These are phyloP conservation scores for Amanita brunnescens DNA, from an alignment of 768 basidiomycete genomes.

Conservation along the genomic window DNA sequence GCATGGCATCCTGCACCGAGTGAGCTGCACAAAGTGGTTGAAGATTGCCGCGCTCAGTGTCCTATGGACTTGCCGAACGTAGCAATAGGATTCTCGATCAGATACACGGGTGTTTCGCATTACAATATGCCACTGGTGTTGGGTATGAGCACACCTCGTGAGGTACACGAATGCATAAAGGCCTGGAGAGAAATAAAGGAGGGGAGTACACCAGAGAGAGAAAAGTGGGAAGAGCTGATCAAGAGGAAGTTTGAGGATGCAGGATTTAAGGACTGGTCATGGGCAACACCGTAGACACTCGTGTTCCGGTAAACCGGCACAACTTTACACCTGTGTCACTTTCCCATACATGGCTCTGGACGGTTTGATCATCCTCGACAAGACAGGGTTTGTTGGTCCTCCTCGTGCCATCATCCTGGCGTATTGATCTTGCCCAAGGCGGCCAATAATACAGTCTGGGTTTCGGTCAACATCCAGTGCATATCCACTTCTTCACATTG, in stretches of 20 bases:
- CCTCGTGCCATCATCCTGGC: conserved; percentile 7
- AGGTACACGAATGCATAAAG: conserved; percentile 67
- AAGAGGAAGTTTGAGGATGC: conserved; percentile 35
- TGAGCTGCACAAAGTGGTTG: conserved; percentile 34
- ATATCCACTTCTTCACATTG: conserved; percentile 81
- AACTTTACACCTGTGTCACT: no score
- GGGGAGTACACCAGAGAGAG: conserved; percentile 24
- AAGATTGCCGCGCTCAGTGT: conserved; percentile 31
- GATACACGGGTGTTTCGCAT: conserved; percentile 30
- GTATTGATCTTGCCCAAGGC: conserved; percentile 28
- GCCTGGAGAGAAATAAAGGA: conserved; percentile 58
- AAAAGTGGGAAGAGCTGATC: conserved; percentile 36
- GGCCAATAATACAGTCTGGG: conserved; percentile 84
- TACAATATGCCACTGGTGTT: conserved; percentile 53
- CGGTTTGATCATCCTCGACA: conserved; percentile 74
- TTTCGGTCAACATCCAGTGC: conserved; percentile 71
- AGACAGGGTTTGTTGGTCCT: conserved; percentile 50
- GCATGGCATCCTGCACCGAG: conserved; percentile 73
- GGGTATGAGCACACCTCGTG: conserved; percentile 59
- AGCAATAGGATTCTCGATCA: conserved; percentile 67
- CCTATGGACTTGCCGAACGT: conserved; percentile 47
- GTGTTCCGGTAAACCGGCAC: no score
- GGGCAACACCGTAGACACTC: conserved; percentile 44
- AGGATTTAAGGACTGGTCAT: conserved; percentile 62
- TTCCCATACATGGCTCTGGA: conserved; percentile 59